Percentiles rank a stretch among this genome's conserved stretches.
Evolutionary conservation across 2,329 filamentous ascomycete genomes (phyloP).

Genomic region (Coleophoma eucalyptorum): DNA sequence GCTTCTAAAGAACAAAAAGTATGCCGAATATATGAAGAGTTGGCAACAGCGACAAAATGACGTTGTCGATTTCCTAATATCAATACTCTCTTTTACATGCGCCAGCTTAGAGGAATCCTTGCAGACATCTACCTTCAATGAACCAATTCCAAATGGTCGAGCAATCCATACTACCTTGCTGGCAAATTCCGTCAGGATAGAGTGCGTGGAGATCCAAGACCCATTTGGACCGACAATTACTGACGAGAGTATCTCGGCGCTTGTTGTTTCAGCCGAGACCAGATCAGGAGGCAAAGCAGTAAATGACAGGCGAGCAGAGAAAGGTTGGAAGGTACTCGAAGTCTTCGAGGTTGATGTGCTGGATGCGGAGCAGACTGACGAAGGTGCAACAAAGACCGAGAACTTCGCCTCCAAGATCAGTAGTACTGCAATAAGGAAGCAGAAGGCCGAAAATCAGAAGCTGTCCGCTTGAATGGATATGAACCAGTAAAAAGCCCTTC

Average conservation of each 20-base stretch:
- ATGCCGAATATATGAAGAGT: conserved; percentile 72
- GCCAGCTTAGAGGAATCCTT: conserved; percentile 31
- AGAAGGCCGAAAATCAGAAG: conserved; percentile 24
- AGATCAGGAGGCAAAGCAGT: conserved; percentile 78
- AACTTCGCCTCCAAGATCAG: conserved; percentile 83
- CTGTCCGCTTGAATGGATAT: too few relatives aligned
- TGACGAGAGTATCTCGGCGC: conserved; percentile 69
- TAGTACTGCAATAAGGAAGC: conserved; percentile 77
- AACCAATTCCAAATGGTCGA: conserved; percentile 36
- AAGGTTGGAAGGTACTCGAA: conserved; percentile 71
- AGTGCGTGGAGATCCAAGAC: conserved; percentile 83
- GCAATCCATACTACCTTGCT: conserved; percentile 56
- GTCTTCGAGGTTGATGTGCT: conserved; percentile 90
- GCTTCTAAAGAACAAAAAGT: conserved; percentile 85
- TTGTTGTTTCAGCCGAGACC: conserved; percentile 88
- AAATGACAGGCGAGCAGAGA: conserved; percentile 74
- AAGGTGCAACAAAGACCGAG: conserved; percentile 38
- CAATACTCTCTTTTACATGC: conserved; percentile 43
- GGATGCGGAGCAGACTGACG: conserved; percentile 57
- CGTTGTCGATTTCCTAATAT: conserved; percentile 70
- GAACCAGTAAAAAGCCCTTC: too few relatives aligned
- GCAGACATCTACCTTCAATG: conserved; percentile 18
- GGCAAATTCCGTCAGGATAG: conserved; percentile 58
- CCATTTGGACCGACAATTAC: conserved; percentile 88
- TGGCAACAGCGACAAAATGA: conserved; percentile 72